Evolutionary conservation across 495 filamentous ascomycete species (phyloP), one percentile per base, ranked within the genome.

Genomic region (Tuber melanosporum): DNA sequence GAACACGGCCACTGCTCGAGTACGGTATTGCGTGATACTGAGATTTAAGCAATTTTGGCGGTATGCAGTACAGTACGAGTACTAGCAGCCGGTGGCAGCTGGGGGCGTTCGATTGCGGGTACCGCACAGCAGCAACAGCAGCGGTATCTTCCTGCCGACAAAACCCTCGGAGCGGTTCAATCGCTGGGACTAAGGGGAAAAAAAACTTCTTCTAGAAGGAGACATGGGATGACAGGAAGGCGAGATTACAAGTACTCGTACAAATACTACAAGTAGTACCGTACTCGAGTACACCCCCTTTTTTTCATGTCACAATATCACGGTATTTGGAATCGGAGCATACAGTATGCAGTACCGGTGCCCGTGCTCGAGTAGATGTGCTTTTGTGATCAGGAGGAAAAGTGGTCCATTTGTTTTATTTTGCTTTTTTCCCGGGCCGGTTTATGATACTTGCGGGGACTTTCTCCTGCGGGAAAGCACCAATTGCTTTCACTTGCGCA

Each of bases 191-290:
- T 66, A 5, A 41, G 57, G 26, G 57, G 12, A 32, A 26, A 14
- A 66, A 32, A 66, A 66, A n/a, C n/a, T 66, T 66, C 26, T 66
- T 66, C 57, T 66, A 32, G 57, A 66, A 66, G 57, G 57, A 66
- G 22, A 12, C 19, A 22, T 52, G 47, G 20, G 14, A 14, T 14
- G 9, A 12, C n/a, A 66, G 14, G 57, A 66, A 66, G 26, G 26
- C 26, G 26, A 26, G n/a, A 26, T 32, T 66, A 14, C 32, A 32
- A 32, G 32, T 32, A 32, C 32, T 32, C 0, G 32, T 1, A 32
- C 32, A 32, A 32, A n/a, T n/a, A n/a, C n/a, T n/a, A n/a, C n/a
- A n/a, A n/a, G n/a, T n/a, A n/a, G 32, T 32, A 32, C 32, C 32
- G 32, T 32, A 32, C 32, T 1, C 32, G 32, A 32, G 32, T 32